Base-by-base conservation (phyloP, 2,329 filamentous ascomycete species). In the Cladosporium austrohemisphaericum region DNA sequence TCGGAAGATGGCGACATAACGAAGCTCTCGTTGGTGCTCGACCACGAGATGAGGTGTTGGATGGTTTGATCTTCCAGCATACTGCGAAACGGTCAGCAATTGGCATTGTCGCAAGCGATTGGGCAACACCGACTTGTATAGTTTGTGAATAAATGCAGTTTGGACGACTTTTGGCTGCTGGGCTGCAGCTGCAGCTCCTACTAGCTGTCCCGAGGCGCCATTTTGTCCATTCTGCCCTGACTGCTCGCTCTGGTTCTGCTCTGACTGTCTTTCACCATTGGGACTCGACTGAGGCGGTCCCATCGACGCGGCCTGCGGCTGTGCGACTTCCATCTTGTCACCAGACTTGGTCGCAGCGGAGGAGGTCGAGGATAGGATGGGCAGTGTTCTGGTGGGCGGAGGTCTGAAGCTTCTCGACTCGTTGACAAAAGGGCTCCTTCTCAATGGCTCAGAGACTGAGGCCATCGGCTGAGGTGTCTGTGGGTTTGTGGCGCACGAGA, bases 1-100 rank as follows among this genome's bases (percentile, higher is more conserved):
- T 97, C 93, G 63, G 88, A 88, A 7, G 91, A 95, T 13, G 93
- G 93, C 18, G 91, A 95, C 89, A 98, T 97, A 64, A 98, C 90
- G 68, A 98, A 98, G 71, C 93, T 97, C 68, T 98, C 93, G 52
- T 91, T 90, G 43, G 86, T 87, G 59, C 77, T 84, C 1, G 92
- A 95, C 93, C 93, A 98, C 7, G 92, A 95, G 63, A 98, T 98
- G 54, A 98, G 76, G 68, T 97, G 91, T 63, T 93, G 87, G 54
- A 98, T 98, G 60, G 77, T 86, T 28, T 84, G 84, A 67, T 98
- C 93, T 69, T 98, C 93, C 54, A 98, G 77, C 93, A 98, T 97
- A 72, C 92, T 97, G 65, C 56, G 26, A 16, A 33, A 10, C 26
- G 29, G 62, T 72, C 59, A 72, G 70, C 55, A 45, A 20, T n/a